Conservation (phyloP, 2,329 filamentous ascomycete genomes). For the Didymella pomorum region DNA sequence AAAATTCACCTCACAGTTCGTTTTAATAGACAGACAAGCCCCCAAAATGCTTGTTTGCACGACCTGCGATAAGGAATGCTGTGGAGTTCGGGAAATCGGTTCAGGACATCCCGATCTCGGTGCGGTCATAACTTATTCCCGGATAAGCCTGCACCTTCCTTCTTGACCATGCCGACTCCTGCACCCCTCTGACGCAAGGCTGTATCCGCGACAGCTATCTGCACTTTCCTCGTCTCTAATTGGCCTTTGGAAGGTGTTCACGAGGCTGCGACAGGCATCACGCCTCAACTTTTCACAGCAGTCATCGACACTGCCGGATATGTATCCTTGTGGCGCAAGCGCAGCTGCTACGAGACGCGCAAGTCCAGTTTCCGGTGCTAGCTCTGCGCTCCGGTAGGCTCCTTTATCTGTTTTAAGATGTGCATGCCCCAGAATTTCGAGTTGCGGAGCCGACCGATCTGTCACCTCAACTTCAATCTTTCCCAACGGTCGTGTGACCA, state of each 20-base stretch:
- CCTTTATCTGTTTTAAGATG: slow-evolving; percentile 3
- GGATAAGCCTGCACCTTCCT: slow-evolving; percentile 8
- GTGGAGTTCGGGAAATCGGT: slow-evolving; percentile 1
- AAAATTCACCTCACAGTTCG: background rate
- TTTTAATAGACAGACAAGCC: background rate
- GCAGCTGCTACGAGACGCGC: slow-evolving; percentile 1
- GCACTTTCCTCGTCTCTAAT: background rate
- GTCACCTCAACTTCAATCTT: background rate
- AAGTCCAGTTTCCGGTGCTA: slow-evolving; percentile 16
- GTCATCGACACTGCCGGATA: background rate
- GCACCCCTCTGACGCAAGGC: background rate
- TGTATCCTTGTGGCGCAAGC: slow-evolving; percentile 8
- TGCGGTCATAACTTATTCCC: slow-evolving; percentile 8
- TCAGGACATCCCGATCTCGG: slow-evolving; percentile 11
- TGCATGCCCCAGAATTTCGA: slow-evolving; percentile 1
- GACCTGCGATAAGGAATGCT: background rate
- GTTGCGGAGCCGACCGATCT: background rate
- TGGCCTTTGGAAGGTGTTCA: background rate
- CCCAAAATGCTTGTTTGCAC: background rate
- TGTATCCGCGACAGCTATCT: background rate
- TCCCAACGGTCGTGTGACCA: slow-evolving; percentile 3
- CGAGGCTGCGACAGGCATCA: background rate
- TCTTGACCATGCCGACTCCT: background rate
- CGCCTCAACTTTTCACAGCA: background rate
- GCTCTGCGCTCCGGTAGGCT: slow-evolving; percentile 5